phyloP scores from a whole-genome alignment of 768 basidiomycete species.

The Panaeolus cyanescens region DNA sequence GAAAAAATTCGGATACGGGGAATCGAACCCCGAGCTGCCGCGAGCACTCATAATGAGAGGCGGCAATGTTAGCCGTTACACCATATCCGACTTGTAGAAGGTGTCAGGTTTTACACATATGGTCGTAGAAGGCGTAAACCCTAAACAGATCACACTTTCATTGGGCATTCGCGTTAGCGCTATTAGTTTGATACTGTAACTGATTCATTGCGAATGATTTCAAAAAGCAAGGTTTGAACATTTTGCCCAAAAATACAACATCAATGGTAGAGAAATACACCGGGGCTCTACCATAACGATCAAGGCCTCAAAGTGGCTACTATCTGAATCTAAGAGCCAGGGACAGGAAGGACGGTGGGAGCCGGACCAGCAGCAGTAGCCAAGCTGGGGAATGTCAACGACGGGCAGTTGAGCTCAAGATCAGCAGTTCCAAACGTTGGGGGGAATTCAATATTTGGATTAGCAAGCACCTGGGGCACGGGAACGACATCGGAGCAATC shows the following conservation, averaged over 20 bases:
- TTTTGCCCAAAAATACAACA: too few species aligned
- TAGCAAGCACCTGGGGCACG: conserved; percentile 9
- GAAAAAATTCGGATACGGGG: conserved; percentile 51
- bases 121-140: too few species aligned
- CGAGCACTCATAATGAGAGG: conserved; percentile 44
- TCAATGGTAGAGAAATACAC: too few species aligned
- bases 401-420: conserved; percentile 7
- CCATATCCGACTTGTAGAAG: conserved; percentile 42
- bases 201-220: too few species aligned
- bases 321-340: not conserved
- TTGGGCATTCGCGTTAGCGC: too few species aligned
- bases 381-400: not conserved
- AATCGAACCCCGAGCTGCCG: conserved; percentile 62
- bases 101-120: not conserved
- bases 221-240: too few species aligned
- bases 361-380: conserved; percentile 5
- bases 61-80: conserved; percentile 72
- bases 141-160: too few species aligned
- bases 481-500: conserved; percentile 37
- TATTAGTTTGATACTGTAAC: too few species aligned
- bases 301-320: too few species aligned
- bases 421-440: conserved; percentile 10
- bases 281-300: too few species aligned
- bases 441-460: conserved; percentile 14
- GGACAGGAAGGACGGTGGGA: conserved; percentile 8